These are phyloP conservation scores for Colletotrichum sp. DNA, from an alignment of 2,329 filamentous ascomycete species.

Conservation along the genomic window DNA sequence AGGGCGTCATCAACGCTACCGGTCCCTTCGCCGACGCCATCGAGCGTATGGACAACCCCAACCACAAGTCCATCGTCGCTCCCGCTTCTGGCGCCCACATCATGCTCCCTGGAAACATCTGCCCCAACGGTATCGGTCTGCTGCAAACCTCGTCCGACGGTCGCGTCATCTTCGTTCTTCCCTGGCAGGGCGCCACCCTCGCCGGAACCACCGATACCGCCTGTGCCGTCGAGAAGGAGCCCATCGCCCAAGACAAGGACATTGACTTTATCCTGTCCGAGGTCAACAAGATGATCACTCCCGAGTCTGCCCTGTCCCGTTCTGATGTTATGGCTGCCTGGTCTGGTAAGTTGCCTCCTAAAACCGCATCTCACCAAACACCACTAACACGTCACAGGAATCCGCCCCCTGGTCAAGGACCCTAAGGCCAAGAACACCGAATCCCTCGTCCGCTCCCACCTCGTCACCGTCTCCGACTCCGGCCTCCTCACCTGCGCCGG, in stretches of 20 bases:
- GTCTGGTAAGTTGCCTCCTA: constrained; percentile 62
- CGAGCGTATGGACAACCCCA: constrained; percentile 79
- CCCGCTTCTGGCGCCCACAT: constrained; percentile 85
- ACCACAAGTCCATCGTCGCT: constrained; percentile 74
- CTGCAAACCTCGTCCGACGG: constrained; percentile 85
- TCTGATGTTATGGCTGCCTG: constrained; percentile 81
- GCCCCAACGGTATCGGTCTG: constrained; percentile 80
- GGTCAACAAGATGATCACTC: constrained; percentile 76
- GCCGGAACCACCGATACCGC: constrained; percentile 83
- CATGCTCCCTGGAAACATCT: constrained; percentile 80
- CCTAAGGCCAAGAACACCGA: constrained; percentile 83
- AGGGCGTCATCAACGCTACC: constrained; percentile 84
- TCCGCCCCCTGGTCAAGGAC: constrained; percentile 81
- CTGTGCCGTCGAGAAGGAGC: constrained; percentile 70
- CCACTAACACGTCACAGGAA: constrained; percentile 40
- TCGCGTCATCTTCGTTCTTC: constrained; percentile 87
- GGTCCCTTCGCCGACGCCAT: constrained; percentile 83
- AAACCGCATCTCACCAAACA: neutral
- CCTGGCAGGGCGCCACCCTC: constrained; percentile 87
- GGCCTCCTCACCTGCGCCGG: constrained; percentile 82
- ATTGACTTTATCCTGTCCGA: constrained; percentile 84
- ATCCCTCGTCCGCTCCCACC: constrained; percentile 81
- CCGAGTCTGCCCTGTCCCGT: constrained; percentile 76
- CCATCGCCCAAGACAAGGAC: constrained; percentile 76
- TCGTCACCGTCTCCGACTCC: constrained; percentile 76